Base-by-base conservation (phyloP, 176 grass and related monocot species). In the Avena insularis region DNA sequence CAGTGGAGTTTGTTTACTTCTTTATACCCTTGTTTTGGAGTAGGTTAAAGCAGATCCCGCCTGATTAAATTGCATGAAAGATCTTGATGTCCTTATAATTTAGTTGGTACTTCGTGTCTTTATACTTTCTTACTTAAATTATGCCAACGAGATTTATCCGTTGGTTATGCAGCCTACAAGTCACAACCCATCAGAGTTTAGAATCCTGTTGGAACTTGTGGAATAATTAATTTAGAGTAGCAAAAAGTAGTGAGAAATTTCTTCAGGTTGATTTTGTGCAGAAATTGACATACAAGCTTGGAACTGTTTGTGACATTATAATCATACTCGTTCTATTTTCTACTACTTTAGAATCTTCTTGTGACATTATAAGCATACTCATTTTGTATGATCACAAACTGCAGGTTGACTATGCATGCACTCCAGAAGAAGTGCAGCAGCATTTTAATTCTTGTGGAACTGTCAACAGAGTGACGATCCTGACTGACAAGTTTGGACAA, bases 391-490 rank as follows among this genome's bases (percentile, higher is more conserved):
- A 72, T 91, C 2, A 17, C 48, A 29, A 29, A 77, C 57, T 89
- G 65, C 84, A 95, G 93, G 93, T 95, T 88, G 93, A 95, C 85
- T 95, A 95, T 68, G 91, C 91, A 16, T 95, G 93, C 13, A 95
- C 93, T 20, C 91, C 93, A 71, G 93, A 95, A 91, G 93, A 95
- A 91, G 91, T 95, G 67, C 93, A 95, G 68, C 89, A 95, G 85
- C 93, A 95, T 71, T 95, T 95, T 77, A 90, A 93, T 81, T 91
- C 93, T n/a, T 95, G 93, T 29, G 93, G 93, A 71, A 95, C 93
- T 16, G 91, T 95, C 57, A 95, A 95, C 82, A 93, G 93, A 61
- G 93, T 95, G 40, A 93, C 93, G 17, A 95, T 95, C 55, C 82
- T 95, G 82, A 95, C 89, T 20, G 94, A 95, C 75, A 95, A 93